phyloP scores from a whole-genome alignment of 2,329 filamentous ascomycete species.

The Arthrobotrys musiformis region DNA sequence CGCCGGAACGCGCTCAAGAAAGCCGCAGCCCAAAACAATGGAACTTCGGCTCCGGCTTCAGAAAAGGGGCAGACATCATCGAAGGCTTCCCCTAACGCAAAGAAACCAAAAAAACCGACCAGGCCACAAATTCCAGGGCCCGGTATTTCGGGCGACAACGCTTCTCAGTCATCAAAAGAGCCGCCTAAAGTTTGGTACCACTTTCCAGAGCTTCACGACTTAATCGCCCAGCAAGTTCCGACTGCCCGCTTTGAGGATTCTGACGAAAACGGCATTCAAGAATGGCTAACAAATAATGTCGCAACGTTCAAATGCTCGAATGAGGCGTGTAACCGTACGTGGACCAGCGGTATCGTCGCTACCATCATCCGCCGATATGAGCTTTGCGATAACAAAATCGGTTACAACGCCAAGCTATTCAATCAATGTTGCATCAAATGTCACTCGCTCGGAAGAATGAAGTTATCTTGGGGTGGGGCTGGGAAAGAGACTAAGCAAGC shows the following conservation, averaged over 20 bases:
- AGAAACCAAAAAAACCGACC: too few relatives aligned
- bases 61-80: not conserved
- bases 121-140: too few relatives aligned
- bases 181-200: constrained; percentile 1
- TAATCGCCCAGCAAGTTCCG: not conserved
- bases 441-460: constrained; percentile 14
- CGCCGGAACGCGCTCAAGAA: not conserved
- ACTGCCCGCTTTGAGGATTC: not conserved
- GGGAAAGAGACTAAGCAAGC: too few relatives aligned
- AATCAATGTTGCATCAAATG: constrained; percentile 32
- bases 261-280: not conserved
- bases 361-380: constrained; percentile 16
- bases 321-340: not conserved
- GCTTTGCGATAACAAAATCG: not conserved
- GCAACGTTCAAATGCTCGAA: constrained; percentile 23
- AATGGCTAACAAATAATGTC: not conserved
- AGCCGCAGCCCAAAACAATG: not conserved
- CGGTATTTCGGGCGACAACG: not conserved
- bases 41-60: not conserved
- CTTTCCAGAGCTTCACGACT: constrained; percentile 16
- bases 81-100: too few relatives aligned
- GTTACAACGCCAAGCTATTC: constrained; percentile 35
- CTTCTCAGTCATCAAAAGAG: too few relatives aligned
- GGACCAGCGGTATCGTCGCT: constrained; percentile 28
- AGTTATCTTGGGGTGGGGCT: too few relatives aligned